Percentiles rank a stretch among this genome's conserved stretches.
Conservation (phyloP, 805 yeast genomes). For the Metschnikowia reukaufii region DNA sequence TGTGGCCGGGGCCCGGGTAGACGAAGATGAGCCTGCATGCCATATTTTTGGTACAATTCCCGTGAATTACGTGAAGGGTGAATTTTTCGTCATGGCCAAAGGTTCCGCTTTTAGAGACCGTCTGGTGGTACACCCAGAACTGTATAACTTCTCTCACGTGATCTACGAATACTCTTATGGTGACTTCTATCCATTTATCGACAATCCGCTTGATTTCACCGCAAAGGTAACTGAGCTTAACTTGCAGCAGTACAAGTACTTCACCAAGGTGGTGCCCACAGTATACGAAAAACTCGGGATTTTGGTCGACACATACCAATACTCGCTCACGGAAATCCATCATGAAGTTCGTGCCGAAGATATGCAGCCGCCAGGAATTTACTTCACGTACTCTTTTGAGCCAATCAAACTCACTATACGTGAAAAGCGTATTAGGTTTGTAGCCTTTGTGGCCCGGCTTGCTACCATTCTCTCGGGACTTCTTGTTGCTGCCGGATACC, state of each 20-base stretch:
- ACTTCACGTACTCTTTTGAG: slow-evolving; percentile 83
- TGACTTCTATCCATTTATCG: slow-evolving; percentile 77
- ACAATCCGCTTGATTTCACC: slow-evolving; percentile 85
- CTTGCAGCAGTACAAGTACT: slow-evolving; percentile 59
- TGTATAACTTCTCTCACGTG: slow-evolving; percentile 77
- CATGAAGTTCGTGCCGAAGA: slow-evolving; percentile 18
- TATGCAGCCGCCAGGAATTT: slow-evolving; percentile 66
- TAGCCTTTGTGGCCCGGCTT: slow-evolving; percentile 72
- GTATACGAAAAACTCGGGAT: slow-evolving; percentile 69
- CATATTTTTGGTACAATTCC: slow-evolving; percentile 81
- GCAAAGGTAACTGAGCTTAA: slow-evolving; percentile 54
- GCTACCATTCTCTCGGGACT: slow-evolving; percentile 85
- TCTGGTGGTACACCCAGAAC: slow-evolving; percentile 46
- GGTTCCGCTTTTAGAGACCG: slow-evolving; percentile 63
- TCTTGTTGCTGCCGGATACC: slow-evolving; percentile 66
- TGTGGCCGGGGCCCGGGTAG: slow-evolving; percentile 38
- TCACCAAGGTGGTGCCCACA: slow-evolving; percentile 82
- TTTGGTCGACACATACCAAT: slow-evolving; percentile 78
- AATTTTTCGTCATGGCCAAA: slow-evolving; percentile 76
- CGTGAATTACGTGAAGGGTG: slow-evolving; percentile 83
- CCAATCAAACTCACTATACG: slow-evolving; percentile 70
- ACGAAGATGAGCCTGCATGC: slow-evolving; percentile 74
- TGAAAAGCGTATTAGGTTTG: slow-evolving; percentile 74
- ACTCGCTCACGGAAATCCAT: slow-evolving; percentile 63
- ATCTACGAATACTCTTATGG: slow-evolving; percentile 90